phyloP scores from a whole-genome alignment of 345 rosid species.

The Eucalyptus curtisii region DNA sequence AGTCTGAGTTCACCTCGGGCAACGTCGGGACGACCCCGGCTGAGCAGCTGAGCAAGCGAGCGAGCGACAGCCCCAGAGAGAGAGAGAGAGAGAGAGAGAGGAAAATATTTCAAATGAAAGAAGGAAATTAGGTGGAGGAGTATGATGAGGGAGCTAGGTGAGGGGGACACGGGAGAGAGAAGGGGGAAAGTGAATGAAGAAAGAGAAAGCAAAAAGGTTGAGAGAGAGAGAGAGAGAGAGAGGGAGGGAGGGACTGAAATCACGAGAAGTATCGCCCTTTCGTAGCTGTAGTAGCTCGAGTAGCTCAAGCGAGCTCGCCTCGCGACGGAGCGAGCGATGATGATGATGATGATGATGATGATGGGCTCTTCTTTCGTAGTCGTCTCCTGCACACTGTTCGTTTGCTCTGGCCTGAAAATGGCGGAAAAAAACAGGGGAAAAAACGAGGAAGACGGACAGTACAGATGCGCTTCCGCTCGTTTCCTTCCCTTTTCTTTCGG shows the following conservation, averaged over 20 bases:
- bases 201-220: conserved; percentile 5
- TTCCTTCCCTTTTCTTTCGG: neutral
- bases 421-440: neutral
- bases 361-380: neutral
- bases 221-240: neutral
- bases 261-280: neutral
- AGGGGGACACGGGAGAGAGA: conserved; percentile 18
- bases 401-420: neutral
- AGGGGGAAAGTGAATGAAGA: conserved; percentile 22
- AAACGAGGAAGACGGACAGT: neutral
- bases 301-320: neutral
- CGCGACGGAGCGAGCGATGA: neutral
- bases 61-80: neutral
- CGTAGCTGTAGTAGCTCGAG: neutral
- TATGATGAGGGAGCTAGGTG: neutral
- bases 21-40: neutral
- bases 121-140: neutral
- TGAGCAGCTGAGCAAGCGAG: neutral
- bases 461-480: neutral
- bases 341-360: no score
- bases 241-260: conserved; percentile 1
- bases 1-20: neutral
- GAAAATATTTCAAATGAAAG: neutral
- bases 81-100: neutral
- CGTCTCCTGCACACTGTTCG: neutral